Evolutionary conservation across 768 basidiomycete species (phyloP).

Genomic region (Trametes cinnabarina): DNA sequence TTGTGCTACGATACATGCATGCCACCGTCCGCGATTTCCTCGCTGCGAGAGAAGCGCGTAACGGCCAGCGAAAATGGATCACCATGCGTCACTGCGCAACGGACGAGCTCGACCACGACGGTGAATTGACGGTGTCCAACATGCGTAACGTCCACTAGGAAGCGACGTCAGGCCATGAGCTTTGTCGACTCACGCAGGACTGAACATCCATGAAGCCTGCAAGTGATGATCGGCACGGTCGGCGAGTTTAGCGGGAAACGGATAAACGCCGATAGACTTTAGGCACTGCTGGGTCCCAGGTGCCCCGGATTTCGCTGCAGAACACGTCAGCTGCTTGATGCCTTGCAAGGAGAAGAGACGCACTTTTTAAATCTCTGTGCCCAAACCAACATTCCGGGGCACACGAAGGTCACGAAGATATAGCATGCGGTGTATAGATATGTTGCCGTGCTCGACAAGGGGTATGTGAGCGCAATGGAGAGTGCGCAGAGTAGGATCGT

Average conservation of each 20-base stretch:
- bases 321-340: conserved; percentile 12
- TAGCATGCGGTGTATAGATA: conserved; percentile 51
- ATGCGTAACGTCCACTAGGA: too few relatives aligned
- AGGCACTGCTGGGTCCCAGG: conserved; percentile 88
- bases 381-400: conserved; percentile 76
- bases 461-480: conserved; percentile 50
- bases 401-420: conserved; percentile 62
- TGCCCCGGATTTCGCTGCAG: conserved; percentile 80
- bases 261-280: conserved; percentile 25
- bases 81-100: too few relatives aligned
- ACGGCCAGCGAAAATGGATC: too few relatives aligned
- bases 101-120: too few relatives aligned
- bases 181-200: not conserved
- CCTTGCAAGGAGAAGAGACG: not conserved
- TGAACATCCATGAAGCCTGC: not conserved
- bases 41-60: too few relatives aligned
- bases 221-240: conserved; percentile 3
- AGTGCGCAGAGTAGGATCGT: conserved; percentile 52
- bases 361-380: conserved; percentile 88
- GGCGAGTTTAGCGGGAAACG: conserved; percentile 8
- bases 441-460: conserved; percentile 55
- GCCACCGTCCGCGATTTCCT: not conserved
- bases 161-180: not conserved
- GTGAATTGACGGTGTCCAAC: too few relatives aligned
- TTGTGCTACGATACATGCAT: not conserved